Evolutionary conservation across 2,329 filamentous ascomycete genomes (phyloP), one percentile per base, ranked within the genome.

Genomic region (Cladosporium phlei): DNA sequence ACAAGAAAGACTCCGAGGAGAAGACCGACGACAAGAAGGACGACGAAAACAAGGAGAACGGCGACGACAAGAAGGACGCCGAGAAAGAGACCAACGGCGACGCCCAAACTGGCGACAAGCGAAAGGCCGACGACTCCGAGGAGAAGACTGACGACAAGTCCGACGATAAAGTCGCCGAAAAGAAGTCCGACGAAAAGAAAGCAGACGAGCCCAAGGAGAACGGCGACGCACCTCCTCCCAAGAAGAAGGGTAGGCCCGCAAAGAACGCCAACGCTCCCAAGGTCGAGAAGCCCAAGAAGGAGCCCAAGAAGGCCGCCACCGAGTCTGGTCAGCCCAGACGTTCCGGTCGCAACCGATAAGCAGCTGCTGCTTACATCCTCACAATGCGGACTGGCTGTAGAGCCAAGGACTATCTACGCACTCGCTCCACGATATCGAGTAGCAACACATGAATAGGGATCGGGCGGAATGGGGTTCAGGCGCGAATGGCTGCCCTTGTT

Each of bases 241-340:
- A 66, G 59, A 67, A 66, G 61, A 63, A 64, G 52, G 70, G 70
- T 32, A 64, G 69, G 33, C 68, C 70, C 24, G 70, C 69, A 51
- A 67, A 67, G 52, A 65, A 64, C 21, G 52, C 55, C 30, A 59
- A 56, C 42, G 44, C 44, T 11, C 35, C 44, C 6, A 38, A 45
- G 21, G 40, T 16, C 21, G 40, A 38, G 50, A 56, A 25, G 55
- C 57, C 19, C 49, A 73, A 74, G 63, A 68, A 65, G 53, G 59
- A 67, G 55, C 66, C 71, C 22, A 74, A 75, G 68, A 69, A 69
- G 55, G 70, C 72, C 25, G 71, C 72, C 9, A 75, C 72, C 22
- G 71, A 67, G 40, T 64, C 68, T 46, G 72, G 72, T 33, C 64
- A 72, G 62, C 72, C 72, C 21, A 60, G 72, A 47, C 69, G 72